Evolutionary conservation across 306 rosid genomes (phyloP).

Genomic region (Gastrolobium villosum): DNA sequence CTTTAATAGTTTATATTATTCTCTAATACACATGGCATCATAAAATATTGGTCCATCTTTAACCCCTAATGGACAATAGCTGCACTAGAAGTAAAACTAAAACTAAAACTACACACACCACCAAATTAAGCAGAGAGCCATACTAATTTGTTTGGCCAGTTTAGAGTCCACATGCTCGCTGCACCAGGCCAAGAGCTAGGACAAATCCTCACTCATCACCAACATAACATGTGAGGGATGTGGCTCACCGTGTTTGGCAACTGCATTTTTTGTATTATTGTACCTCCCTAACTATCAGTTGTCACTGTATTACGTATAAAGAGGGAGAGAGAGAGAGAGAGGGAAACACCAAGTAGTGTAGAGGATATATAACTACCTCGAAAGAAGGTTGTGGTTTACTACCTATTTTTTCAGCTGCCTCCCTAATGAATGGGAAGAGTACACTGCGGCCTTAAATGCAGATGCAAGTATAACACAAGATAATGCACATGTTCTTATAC

Average conservation of each 20-base stretch:
- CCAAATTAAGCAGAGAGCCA: slow-evolving; percentile 11
- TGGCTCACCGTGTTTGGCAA: slow-evolving; percentile 45
- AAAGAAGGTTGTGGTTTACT: slow-evolving; percentile 7
- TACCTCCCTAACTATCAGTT: slow-evolving; percentile 36
- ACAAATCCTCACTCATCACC: slow-evolving; percentile 30
- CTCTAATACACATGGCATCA: background rate
- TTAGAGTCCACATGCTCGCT: slow-evolving; percentile 48
- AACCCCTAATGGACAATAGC: slow-evolving; percentile 14
- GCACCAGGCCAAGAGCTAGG: slow-evolving; percentile 44
- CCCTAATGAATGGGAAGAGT: slow-evolving; percentile 32
- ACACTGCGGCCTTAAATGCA: background rate
- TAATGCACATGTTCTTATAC: background rate
- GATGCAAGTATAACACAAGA: background rate
- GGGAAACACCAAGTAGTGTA: background rate
- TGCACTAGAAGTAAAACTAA: slow-evolving; percentile 14
- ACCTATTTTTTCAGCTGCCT: slow-evolving; percentile 10
- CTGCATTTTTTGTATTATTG: slow-evolving; percentile 52
- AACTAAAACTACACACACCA: background rate
- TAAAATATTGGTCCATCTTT: background rate
- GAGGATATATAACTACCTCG: background rate
- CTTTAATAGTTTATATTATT: too few relatives aligned
- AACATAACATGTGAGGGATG: slow-evolving; percentile 50
- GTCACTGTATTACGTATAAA: background rate
- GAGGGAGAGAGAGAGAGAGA: background rate
- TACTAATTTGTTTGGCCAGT: slow-evolving; percentile 8